Conservation (phyloP, 2,329 filamentous ascomycete species). For the Aspergillus calidoustus region DNA sequence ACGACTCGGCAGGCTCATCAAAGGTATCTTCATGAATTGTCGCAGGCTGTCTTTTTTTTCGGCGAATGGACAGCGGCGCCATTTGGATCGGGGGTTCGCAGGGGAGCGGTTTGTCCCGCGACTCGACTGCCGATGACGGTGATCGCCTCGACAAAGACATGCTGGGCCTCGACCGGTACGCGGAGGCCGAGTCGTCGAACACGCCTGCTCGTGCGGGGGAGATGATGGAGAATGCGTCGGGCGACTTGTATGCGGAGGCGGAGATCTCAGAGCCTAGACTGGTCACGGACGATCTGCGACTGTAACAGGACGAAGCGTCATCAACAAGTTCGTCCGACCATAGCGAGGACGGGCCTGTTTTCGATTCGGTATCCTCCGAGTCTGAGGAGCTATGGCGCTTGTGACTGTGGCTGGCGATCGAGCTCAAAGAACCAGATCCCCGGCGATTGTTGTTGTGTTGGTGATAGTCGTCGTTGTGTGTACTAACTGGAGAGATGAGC, state of each 20-base stretch:
- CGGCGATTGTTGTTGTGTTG: neutral
- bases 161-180: conserved; percentile 21
- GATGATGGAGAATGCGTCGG: conserved; percentile 32
- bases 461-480: neutral
- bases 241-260: conserved; percentile 21
- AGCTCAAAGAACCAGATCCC: neutral
- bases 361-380: conserved; percentile 10
- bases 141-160: conserved; percentile 24
- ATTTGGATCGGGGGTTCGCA: conserved; percentile 39
- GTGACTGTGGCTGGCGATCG: neutral
- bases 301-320: conserved; percentile 42
- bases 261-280: conserved; percentile 37
- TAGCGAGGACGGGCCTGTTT: conserved; percentile 10
- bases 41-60: conserved; percentile 11
- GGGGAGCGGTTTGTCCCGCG: conserved; percentile 48
- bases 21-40: conserved; percentile 9
- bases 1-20: conserved; percentile 4
- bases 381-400: conserved; percentile 4
- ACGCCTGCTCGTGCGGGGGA: conserved; percentile 33
- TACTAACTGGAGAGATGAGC: conserved; percentile 31
- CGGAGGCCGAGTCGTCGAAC: conserved; percentile 38
- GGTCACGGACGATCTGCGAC: conserved; percentile 38
- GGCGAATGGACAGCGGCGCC: conserved; percentile 34
- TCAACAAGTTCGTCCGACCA: conserved; percentile 27
- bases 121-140: conserved; percentile 29